Conservation (phyloP, 169 alveolate species). For the Cyclospora cayetanensis region DNA sequence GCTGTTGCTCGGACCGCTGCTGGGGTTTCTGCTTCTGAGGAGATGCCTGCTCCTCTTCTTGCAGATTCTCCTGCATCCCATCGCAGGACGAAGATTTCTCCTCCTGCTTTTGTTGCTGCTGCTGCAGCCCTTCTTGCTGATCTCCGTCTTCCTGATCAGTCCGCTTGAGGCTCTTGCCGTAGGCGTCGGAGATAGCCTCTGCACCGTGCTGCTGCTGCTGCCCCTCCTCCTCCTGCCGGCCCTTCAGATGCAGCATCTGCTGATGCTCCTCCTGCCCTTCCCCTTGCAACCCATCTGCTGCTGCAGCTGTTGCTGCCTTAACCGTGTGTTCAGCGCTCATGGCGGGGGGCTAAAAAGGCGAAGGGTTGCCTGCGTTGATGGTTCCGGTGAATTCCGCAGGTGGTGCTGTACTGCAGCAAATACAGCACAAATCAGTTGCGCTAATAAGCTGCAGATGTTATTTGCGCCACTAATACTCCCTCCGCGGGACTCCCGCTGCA, state of each 20-base stretch:
- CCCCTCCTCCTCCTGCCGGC: neutral
- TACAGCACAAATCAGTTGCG: no score
- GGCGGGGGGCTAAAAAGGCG: neutral
- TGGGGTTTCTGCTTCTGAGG: constrained; percentile 5
- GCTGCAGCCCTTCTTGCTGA: neutral
- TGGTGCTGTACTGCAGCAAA: neutral
- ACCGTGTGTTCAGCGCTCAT: constrained; percentile 33
- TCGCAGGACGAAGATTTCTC: neutral
- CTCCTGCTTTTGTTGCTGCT: neutral
- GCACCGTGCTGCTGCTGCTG: neutral
- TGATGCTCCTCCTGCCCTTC: neutral
- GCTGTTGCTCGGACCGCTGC: neutral
- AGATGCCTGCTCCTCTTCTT: neutral
- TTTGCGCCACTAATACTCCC: constrained; percentile 26
- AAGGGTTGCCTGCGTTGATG: neutral
- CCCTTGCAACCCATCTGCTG: neutral
- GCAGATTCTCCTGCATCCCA: neutral
- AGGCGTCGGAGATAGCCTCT: neutral
- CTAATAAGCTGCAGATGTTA: neutral
- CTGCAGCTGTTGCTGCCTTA: constrained; percentile 22
- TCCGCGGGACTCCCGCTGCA: constrained; percentile 67
- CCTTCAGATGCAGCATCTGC: neutral
- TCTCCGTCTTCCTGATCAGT: neutral
- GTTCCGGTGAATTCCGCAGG: neutral
- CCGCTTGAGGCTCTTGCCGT: neutral